Base-by-base conservation (phyloP, 139 green algal species). In the Coccomyxa sp. region DNA sequence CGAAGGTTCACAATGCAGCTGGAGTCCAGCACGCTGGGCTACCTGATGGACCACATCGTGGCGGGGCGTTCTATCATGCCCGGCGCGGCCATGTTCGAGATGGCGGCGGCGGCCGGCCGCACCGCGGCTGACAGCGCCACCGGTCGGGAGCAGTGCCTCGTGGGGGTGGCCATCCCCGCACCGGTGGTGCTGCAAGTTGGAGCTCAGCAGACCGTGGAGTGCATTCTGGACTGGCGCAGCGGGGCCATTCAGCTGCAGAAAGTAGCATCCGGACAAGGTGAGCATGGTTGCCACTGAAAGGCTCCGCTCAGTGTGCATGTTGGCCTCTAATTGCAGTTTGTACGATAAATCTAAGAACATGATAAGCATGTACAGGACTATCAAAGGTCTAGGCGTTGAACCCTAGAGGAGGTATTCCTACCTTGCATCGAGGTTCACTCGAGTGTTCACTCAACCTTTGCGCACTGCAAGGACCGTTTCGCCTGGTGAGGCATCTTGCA, bases 31-130 rank as follows among this genome's bases (percentile, higher is more conserved):
- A 31, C 59, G n/a, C 77, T 94, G 18, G 82, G 85, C 0, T 91
- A 87, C 60, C 76, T 96, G 28, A 84, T 80, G 18, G 87, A 97
- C 63, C 94, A 97, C 76, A 21, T 87, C 0, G 92, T 97, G 12
- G 88, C 77, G 38, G 89, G 88, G 25, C 85, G 77, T 58, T 86
- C 81, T 17, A 82, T 96, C 15, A 83, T 97, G 75, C 94, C 94
- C 10, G 94, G 91, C 0, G 92, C 92, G 0, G 87, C 86, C 67
- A 92, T 95, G 78, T 80, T 96, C 59, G 89, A 94, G 67, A 45
- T 91, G 30, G 90, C 88, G 28, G 74, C 59, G 0, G 71, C 82
- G 3, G 87, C 91, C 83, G 76, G 21, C 58, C 31, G 28, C 17
- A 21, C 25, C 17, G 82, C 76, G 67, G 76, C 63, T 32, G 38